Percentiles rank a stretch among this genome's conserved stretches.
phyloP scores from a whole-genome alignment of 371 early-diverging fungal species.

The Rhizopus arrhizus region DNA sequence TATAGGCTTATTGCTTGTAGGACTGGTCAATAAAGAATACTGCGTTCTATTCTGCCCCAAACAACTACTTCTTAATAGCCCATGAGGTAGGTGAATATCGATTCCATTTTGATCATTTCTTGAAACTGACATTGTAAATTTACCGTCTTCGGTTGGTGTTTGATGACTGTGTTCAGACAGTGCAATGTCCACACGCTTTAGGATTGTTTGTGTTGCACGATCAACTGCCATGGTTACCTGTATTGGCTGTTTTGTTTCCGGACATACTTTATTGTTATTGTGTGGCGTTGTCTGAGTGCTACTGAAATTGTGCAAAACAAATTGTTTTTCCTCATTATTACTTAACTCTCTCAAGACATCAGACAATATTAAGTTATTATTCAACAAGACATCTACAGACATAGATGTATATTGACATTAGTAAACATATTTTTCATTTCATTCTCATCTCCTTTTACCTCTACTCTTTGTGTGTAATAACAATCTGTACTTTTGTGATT shows the following conservation, averaged over 20 bases:
- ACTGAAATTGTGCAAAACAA: constrained; percentile 22
- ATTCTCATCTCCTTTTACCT: constrained; percentile 9
- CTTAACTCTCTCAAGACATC: constrained; percentile 9
- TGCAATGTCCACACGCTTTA: constrained; percentile 23
- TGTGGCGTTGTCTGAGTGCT: neutral
- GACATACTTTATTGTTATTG: constrained; percentile 6
- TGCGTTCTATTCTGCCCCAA: constrained; percentile 34
- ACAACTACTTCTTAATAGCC: constrained; percentile 31
- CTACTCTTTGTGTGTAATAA: constrained; percentile 17
- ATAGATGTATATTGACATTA: neutral
- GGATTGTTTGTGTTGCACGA: constrained; percentile 20
- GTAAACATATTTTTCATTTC: neutral
- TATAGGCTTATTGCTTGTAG: constrained; percentile 16
- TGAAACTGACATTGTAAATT: constrained; percentile 23
- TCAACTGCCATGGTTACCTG: constrained; percentile 28
- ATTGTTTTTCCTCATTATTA: constrained; percentile 16
- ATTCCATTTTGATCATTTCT: constrained; percentile 31
- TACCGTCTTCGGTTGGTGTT: neutral
- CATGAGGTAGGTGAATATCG: constrained; percentile 40
- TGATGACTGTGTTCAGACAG: constrained; percentile 12
- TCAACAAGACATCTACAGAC: constrained; percentile 15
- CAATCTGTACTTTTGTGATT: constrained; percentile 24
- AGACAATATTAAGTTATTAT: constrained; percentile 4
- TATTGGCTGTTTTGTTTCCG: constrained; percentile 7
- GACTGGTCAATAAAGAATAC: constrained; percentile 32